Conservation (phyloP, 106 monocot genomes). For the Chionographis japonica region DNA sequence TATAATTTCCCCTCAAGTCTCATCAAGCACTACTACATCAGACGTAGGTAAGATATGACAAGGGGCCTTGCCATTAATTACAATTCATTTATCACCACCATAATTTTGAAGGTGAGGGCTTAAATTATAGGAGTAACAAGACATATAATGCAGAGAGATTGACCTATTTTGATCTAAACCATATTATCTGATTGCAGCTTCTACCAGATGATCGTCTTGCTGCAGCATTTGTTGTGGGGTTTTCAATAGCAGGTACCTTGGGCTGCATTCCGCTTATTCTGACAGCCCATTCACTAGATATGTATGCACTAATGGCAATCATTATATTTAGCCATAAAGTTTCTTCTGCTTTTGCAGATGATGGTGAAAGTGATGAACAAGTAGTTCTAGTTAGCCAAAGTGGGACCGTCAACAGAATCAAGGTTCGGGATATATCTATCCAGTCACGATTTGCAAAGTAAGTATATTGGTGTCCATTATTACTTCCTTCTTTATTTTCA, state of each 20-base stretch:
- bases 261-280: background rate
- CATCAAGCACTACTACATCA: too few species aligned
- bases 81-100: too few species aligned
- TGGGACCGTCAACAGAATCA: constrained; percentile 92
- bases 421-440: constrained; percentile 92
- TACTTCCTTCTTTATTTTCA: background rate
- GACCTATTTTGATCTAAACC: background rate
- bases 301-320: too few species aligned
- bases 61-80: too few species aligned
- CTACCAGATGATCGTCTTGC: constrained; percentile 64
- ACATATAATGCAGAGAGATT: background rate
- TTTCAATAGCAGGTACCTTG: constrained; percentile 67
- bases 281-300: too few species aligned
- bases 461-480: background rate
- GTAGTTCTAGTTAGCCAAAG: constrained; percentile 95
- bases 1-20: too few species aligned
- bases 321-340: background rate
- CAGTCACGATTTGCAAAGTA: constrained; percentile 75
- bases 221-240: constrained; percentile 91
- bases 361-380: constrained; percentile 91
- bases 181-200: constrained; percentile 40
- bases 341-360: constrained; percentile 37
- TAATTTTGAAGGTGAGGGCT: too few species aligned
- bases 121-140: too few species aligned
- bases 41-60: too few species aligned